Evolutionary conservation across 495 filamentous ascomycete genomes (phyloP).

Genomic region (Xylaria scruposa): DNA sequence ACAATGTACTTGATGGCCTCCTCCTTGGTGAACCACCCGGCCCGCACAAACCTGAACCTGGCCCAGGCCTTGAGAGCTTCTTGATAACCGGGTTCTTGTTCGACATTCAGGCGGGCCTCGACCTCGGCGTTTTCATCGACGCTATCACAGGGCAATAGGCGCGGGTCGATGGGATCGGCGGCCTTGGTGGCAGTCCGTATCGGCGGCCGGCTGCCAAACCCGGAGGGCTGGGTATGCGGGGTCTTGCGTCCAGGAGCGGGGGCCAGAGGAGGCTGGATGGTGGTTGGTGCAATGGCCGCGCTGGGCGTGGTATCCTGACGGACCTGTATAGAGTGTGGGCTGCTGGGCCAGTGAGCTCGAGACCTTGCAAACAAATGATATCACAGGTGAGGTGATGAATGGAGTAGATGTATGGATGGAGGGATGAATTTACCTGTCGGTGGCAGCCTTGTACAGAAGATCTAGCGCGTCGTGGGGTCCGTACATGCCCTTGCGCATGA

Average conservation of each 20-base stretch:
- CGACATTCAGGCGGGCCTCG: constrained; percentile 43
- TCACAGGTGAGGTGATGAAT: neutral
- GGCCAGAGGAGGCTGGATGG: constrained; percentile 37
- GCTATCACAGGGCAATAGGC: constrained; percentile 34
- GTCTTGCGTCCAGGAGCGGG: constrained; percentile 34
- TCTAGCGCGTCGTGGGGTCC: constrained; percentile 75
- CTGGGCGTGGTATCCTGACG: constrained; percentile 33
- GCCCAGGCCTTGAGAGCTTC: constrained; percentile 87
- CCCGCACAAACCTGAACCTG: constrained; percentile 87
- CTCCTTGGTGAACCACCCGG: constrained; percentile 93
- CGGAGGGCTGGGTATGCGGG: constrained; percentile 30
- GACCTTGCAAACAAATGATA: neutral
- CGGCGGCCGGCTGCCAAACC: constrained; percentile 29
- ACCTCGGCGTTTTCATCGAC: constrained; percentile 45
- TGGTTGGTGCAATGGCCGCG: constrained; percentile 29
- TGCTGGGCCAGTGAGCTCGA: constrained; percentile 35
- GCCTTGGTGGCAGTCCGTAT: constrained; percentile 35
- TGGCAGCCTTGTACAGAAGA: constrained; percentile 72
- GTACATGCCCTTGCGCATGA: constrained; percentile 68
- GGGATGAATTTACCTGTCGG: constrained; percentile 55
- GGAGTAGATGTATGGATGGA: constrained; percentile 11
- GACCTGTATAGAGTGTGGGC: constrained; percentile 38
- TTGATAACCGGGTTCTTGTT: constrained; percentile 57
- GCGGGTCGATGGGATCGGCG: constrained; percentile 40
- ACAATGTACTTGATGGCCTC: constrained; percentile 93